Evolutionary conservation across 2,329 filamentous ascomycete genomes (phyloP).

Genomic region (Aciculosporium take): DNA sequence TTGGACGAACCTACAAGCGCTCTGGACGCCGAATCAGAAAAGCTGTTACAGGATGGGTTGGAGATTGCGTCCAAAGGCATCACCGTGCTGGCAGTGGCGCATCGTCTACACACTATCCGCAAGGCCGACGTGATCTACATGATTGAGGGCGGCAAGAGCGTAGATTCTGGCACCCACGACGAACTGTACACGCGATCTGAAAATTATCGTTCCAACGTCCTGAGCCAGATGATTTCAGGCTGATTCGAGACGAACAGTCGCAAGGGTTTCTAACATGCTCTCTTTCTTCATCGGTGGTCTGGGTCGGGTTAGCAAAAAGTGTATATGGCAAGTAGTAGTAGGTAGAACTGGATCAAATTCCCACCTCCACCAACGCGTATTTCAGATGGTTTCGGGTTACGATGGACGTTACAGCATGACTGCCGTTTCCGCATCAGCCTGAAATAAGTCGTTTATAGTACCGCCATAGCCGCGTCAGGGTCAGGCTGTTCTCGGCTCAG

Average conservation of each 20-base stretch:
- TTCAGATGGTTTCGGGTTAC: not conserved
- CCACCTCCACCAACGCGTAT: not conserved
- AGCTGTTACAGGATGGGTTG: conserved; percentile 42
- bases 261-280: not conserved
- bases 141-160: conserved; percentile 24
- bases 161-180: conserved; percentile 14
- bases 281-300: not conserved
- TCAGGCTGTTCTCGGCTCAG: not conserved
- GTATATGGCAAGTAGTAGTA: not conserved
- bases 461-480: no score
- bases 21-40: conserved; percentile 38
- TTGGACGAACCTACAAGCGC: conserved; percentile 38
- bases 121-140: conserved; percentile 30
- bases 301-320: not conserved
- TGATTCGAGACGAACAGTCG: not conserved
- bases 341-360: not conserved
- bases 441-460: no score
- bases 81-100: conserved; percentile 30
- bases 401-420: no score
- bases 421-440: no score
- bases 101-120: conserved; percentile 29
- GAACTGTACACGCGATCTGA: not conserved
- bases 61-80: conserved; percentile 28
- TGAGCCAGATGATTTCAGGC: conserved; percentile 1
- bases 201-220: conserved; percentile 1